Conservation (phyloP, 2,329 filamentous ascomycete species). For the Apiospora koreana region DNA sequence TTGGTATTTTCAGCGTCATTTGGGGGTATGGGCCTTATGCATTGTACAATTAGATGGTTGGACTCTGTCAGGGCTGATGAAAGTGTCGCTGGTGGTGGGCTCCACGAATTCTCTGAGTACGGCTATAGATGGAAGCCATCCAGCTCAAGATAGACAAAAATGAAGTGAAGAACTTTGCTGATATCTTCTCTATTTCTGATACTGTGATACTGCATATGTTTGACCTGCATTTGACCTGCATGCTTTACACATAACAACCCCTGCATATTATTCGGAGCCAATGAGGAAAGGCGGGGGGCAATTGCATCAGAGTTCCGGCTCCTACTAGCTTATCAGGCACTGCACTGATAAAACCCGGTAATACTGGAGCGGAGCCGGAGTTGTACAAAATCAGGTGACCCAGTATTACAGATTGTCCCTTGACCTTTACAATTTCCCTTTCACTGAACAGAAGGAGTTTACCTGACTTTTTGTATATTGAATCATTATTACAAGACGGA, state of each 20-base stretch:
- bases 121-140: neutral
- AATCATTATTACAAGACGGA: neutral
- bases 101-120: neutral
- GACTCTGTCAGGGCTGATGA: neutral
- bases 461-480: neutral
- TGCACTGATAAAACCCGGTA: neutral
- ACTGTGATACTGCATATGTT: no score
- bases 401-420: neutral
- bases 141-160: neutral
- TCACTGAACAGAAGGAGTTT: neutral
- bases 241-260: neutral
- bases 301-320: neutral
- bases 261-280: neutral
- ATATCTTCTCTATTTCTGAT: neutral
- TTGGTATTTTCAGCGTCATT: neutral
- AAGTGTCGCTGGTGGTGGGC: neutral
- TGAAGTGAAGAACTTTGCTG: neutral
- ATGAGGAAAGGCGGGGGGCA: neutral
- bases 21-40: neutral
- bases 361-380: neutral
- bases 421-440: neutral
- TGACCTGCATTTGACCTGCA: neutral
- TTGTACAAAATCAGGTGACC: neutral
- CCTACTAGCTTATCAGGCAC: neutral
- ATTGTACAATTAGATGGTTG: slow-evolving; percentile 1